Conservation (phyloP, 768 basidiomycete genomes). For the Agrocybe pediades region DNA sequence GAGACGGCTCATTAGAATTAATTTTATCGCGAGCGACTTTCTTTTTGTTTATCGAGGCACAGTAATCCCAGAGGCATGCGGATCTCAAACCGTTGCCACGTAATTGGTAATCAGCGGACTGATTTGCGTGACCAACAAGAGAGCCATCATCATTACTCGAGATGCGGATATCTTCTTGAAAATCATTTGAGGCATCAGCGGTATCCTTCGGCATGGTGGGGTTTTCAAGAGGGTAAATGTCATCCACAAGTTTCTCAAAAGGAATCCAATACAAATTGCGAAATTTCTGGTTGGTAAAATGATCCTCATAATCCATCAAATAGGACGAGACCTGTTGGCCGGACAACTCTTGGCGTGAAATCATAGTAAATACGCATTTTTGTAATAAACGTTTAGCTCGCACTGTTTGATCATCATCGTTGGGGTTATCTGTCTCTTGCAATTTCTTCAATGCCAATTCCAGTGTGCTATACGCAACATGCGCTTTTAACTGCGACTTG, state of each 20-base stretch:
- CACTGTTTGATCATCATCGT: too few species aligned
- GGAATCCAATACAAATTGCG: slow-evolving; percentile 34
- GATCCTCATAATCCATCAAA: slow-evolving; percentile 34
- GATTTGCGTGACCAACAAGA: slow-evolving; percentile 13
- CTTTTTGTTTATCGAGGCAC: slow-evolving; percentile 22
- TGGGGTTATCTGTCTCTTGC: too few species aligned
- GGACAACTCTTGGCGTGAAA: slow-evolving; percentile 40
- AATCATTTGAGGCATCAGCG: slow-evolving; percentile 24
- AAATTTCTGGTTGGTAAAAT: slow-evolving; percentile 38
- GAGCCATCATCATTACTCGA: slow-evolving; percentile 11
- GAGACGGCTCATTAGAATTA: too few species aligned
- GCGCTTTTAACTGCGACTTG: too few species aligned
- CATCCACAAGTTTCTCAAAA: slow-evolving; percentile 28
- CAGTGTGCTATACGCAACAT: too few species aligned
- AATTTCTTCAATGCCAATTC: too few species aligned
- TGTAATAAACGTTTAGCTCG: slow-evolving; percentile 36
- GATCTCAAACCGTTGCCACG: slow-evolving; percentile 15
- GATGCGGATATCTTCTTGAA: slow-evolving; percentile 21
- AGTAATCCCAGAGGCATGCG: slow-evolving; percentile 31
- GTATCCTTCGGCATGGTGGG: too few species aligned
- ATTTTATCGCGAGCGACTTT: too few species aligned
- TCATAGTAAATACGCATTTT: slow-evolving; percentile 37
- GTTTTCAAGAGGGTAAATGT: too few species aligned
- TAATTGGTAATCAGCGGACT: slow-evolving; percentile 27
- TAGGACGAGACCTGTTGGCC: slow-evolving; percentile 37